These are phyloP conservation scores for Holtermannia corniformis DNA, from an alignment of 768 basidiomycete species.

Conservation along the genomic window DNA sequence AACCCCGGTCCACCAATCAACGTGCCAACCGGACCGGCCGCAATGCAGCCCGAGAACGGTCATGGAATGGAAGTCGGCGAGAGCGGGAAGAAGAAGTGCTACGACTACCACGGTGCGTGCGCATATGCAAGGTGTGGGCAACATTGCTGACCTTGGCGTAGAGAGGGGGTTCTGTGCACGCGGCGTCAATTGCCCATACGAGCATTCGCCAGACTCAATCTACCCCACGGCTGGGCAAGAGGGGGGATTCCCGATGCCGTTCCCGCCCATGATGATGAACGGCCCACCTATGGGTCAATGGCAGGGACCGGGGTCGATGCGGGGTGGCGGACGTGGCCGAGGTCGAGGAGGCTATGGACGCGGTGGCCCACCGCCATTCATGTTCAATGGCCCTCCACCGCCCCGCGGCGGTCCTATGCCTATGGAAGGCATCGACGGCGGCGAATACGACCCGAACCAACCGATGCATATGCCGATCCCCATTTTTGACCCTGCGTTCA, in stretches of 20 bases:
- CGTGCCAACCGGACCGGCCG: too few relatives aligned
- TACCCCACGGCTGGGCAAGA: constrained; percentile 12
- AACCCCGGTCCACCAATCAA: too few relatives aligned
- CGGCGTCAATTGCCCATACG: constrained; percentile 80
- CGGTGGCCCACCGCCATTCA: too few relatives aligned
- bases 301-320: constrained; percentile 14
- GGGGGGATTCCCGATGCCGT: constrained; percentile 20
- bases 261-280: constrained; percentile 36
- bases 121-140: constrained; percentile 2
- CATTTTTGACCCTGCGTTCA: constrained; percentile 22
- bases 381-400: not conserved
- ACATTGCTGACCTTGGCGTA: constrained; percentile 39
- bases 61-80: not conserved
- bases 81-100: constrained; percentile 65
- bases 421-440: not conserved
- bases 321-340: constrained; percentile 13
- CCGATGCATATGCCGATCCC: constrained; percentile 1
- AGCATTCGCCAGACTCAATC: constrained; percentile 76
- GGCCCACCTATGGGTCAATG: constrained; percentile 64
- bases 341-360: constrained; percentile 24
- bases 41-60: too few relatives aligned
- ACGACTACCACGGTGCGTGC: constrained; percentile 82
- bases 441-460: not conserved
- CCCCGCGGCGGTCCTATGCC: not conserved
- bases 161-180: constrained; percentile 86